A percentile compares a stretch with the other conserved stretches of the same genome.
Evolutionary conservation across 208 protist species (phyloP).

Genomic region (Acanthamoeba healyi): DNA sequence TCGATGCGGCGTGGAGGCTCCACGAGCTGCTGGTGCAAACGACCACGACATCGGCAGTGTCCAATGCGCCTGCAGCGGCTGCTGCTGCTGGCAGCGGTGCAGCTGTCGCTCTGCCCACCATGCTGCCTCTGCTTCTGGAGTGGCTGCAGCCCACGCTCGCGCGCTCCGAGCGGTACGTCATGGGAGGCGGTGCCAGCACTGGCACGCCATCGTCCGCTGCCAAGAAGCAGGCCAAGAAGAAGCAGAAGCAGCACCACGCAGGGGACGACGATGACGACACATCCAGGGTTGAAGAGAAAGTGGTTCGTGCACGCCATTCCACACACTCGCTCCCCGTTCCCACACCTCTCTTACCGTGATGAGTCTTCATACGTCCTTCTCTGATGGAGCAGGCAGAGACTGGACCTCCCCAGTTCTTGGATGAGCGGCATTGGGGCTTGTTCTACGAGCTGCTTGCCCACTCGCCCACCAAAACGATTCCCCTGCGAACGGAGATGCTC

Average conservation of each 20-base stretch:
- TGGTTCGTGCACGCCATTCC: neutral
- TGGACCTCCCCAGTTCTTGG: slow-evolving; percentile 38
- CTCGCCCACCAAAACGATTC: slow-evolving; percentile 14
- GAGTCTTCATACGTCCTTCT: neutral
- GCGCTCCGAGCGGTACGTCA: slow-evolving; percentile 40
- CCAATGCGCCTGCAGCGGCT: too few species aligned
- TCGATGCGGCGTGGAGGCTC: slow-evolving; percentile 26
- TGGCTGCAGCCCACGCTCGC: slow-evolving; percentile 51
- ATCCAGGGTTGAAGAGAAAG: neutral
- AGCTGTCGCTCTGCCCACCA: neutral
- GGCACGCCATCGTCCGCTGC: neutral
- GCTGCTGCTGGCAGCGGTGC: neutral
- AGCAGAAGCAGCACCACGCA: slow-evolving; percentile 22
- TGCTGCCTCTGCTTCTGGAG: slow-evolving; percentile 29
- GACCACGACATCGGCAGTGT: too few species aligned
- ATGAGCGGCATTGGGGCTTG: slow-evolving; percentile 23
- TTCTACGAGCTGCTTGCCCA: slow-evolving; percentile 28
- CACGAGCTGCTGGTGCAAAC: neutral
- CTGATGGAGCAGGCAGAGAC: neutral
- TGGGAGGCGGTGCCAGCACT: neutral
- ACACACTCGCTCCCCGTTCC: too few species aligned
- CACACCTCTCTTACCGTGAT: neutral
- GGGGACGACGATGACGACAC: slow-evolving; percentile 2
- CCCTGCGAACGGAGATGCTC: slow-evolving; percentile 42
- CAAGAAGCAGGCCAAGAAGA: slow-evolving; percentile 53